A percentile compares a stretch with the other conserved stretches of the same genome.
Conservation (phyloP, 2,329 filamentous ascomycete genomes). For the Colletotrichum tamarilloi region DNA sequence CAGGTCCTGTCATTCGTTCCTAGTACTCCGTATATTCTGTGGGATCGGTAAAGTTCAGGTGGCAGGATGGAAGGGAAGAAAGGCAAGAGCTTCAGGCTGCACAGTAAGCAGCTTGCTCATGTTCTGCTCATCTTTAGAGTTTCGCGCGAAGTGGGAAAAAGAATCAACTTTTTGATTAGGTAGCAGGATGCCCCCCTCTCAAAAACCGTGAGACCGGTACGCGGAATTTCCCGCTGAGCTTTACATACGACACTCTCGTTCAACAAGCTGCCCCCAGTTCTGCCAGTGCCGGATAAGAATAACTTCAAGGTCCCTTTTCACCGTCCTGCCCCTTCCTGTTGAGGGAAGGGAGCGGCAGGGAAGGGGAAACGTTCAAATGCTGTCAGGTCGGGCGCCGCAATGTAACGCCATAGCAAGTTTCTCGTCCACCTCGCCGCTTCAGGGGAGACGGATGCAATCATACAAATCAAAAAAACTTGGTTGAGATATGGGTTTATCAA, state of each 20-base stretch:
- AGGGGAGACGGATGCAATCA: background rate
- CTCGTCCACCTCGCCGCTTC: background rate
- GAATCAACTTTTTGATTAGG: no score
- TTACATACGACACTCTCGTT: no score
- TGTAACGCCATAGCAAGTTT: conserved; percentile 2
- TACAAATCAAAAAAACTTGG: conserved; percentile 9
- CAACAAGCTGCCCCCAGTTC: no score
- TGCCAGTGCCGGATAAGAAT: no score
- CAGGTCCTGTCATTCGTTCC: no score
- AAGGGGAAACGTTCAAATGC: no score
- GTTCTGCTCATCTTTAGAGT: conserved; percentile 1
- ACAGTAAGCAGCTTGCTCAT: background rate
- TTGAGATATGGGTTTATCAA: background rate
- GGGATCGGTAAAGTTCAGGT: background rate
- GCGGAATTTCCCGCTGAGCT: no score
- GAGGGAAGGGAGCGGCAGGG: background rate
- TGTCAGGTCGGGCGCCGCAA: background rate
- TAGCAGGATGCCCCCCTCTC: no score
- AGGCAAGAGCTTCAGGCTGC: background rate
- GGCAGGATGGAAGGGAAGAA: background rate
- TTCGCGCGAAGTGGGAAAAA: background rate
- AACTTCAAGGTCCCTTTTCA: background rate
- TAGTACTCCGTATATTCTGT: no score
- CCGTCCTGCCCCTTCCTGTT: background rate
- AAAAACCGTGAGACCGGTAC: no score